Base-by-base conservation (phyloP, 768 basidiomycete species). In the Amanita subjunquillea region DNA sequence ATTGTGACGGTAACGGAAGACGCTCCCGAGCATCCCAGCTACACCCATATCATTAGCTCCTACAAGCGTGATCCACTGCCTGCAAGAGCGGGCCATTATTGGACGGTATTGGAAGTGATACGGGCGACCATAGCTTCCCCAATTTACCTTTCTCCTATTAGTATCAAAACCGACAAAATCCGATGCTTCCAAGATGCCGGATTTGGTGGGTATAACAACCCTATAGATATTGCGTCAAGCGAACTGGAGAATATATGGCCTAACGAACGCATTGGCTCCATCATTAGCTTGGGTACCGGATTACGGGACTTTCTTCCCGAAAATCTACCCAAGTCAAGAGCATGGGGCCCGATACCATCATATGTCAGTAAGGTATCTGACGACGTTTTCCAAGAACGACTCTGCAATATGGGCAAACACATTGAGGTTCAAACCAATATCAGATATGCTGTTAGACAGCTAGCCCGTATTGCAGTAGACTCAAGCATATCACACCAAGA, bases 191-290 rank as follows among this genome's bases (percentile, higher is more conserved):
- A 56, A 3, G 65, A 64, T 43, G 50, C 63, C 0, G 61, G 59
- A 1, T 60, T 61, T 45, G 58, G 60, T 29, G 65, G 63, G 0
- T 64, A 60, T 50, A 62, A 60, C 40, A 63, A 59, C 39, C 63
- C 63, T 1, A 49, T 57, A 12, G 53, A 53, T 9, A 47, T 63
- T 8, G 53, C 59, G 3, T 29, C 29, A 4, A 44, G 45, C 13
- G 65, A 64, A 53, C 37, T 25, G 5, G 36, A 55, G 25, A 30
- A 45, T 3, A 25, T 61, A 12, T 63, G 62, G 62, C 58, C 59
- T 6, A 54, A 48, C 15, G 57, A 53, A 30, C 51, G 55, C 12
- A 37, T 53, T 13, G 54, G 54, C 6, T 25, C 53, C 9, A 34
- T 63, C 10, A 42, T 59, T 36, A 59, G 56, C 41, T 30, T 62